A percentile compares a stretch with the other conserved stretches of the same genome.
These are phyloP conservation scores for Porcisia deanei DNA, from an alignment of 208 protist genomes.

Conservation along the genomic window DNA sequence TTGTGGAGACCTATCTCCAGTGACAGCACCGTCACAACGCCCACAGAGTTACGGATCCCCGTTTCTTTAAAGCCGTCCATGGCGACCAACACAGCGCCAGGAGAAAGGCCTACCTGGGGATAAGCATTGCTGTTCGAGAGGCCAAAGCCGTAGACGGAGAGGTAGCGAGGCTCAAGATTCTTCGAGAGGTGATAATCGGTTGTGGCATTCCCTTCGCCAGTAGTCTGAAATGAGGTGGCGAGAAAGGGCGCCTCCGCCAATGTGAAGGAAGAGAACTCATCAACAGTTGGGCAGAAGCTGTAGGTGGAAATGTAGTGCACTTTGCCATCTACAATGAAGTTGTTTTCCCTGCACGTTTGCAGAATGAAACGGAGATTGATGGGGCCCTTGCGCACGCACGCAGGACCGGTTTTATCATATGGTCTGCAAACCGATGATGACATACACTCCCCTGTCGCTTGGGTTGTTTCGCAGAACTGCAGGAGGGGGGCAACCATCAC, in stretches of 20 bases:
- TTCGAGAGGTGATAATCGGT: slow-evolving; percentile 21
- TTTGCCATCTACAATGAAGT: slow-evolving; percentile 10
- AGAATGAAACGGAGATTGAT: slow-evolving; percentile 83
- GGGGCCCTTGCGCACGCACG: slow-evolving; percentile 41
- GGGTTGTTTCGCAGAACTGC: not conserved
- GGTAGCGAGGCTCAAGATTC: slow-evolving; percentile 37
- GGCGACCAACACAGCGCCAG: slow-evolving; percentile 62
- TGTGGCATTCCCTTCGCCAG: slow-evolving; percentile 1
- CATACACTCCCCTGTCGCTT: not conserved
- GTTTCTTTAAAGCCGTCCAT: slow-evolving; percentile 41
- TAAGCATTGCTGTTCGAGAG: slow-evolving; percentile 43
- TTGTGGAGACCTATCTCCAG: slow-evolving; percentile 73
- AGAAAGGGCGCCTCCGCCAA: slow-evolving; percentile 46
- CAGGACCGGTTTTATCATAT: slow-evolving; percentile 27
- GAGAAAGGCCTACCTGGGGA: slow-evolving; percentile 40
- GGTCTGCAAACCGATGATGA: slow-evolving; percentile 31
- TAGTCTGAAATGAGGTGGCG: slow-evolving; percentile 33
- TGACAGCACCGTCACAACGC: slow-evolving; percentile 61
- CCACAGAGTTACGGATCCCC: slow-evolving; percentile 36
- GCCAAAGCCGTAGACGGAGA: slow-evolving; percentile 85
- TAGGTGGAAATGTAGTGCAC: slow-evolving; percentile 46
- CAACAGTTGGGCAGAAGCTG: slow-evolving; percentile 76
- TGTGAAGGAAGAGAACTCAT: slow-evolving; percentile 60
- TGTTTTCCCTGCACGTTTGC: slow-evolving; percentile 51
- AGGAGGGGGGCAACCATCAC: not conserved